phyloP scores from a whole-genome alignment of 805 yeast species.

The Yarrowia hollandica region DNA sequence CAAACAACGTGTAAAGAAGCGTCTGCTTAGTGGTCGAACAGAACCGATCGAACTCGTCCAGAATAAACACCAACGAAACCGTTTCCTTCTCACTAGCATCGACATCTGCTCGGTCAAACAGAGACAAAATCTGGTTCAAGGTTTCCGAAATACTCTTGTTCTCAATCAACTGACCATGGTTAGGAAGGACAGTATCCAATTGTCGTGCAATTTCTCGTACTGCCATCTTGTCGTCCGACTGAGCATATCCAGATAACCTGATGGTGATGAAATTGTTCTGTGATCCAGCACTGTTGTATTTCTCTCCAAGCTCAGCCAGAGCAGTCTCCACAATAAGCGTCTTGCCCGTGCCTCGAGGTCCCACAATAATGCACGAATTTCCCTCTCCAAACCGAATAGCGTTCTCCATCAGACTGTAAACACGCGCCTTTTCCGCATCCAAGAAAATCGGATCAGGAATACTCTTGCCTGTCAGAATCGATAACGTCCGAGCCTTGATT shows the following conservation, averaged over 20 bases:
- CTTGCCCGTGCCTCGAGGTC: constrained; percentile 80
- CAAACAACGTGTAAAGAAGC: constrained; percentile 81
- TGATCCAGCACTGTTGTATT: constrained; percentile 39
- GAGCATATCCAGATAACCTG: constrained; percentile 67
- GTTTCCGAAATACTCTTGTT: constrained; percentile 39
- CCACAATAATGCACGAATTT: constrained; percentile 75
- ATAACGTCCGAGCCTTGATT: constrained; percentile 35
- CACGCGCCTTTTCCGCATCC: constrained; percentile 47
- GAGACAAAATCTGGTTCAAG: constrained; percentile 36
- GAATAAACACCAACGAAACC: constrained; percentile 68
- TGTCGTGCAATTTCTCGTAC: constrained; percentile 84
- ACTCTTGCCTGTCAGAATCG: constrained; percentile 38
- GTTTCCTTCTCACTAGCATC: constrained; percentile 32
- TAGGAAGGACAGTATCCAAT: constrained; percentile 48
- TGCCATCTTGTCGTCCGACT: constrained; percentile 73
- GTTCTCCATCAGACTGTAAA: constrained; percentile 59
- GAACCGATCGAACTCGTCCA: constrained; percentile 84
- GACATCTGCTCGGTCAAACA: constrained; percentile 37
- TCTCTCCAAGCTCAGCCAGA: constrained; percentile 46
- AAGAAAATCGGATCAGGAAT: constrained; percentile 41
- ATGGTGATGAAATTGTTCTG: constrained; percentile 60
- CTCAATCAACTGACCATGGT: constrained; percentile 35
- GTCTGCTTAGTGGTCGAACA: constrained; percentile 76
- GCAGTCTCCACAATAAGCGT: constrained; percentile 61
- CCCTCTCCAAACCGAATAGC: constrained; percentile 71